These are phyloP conservation scores for Coelastrella sp. DNA, from an alignment of 139 green algal species.

Conservation along the genomic window DNA sequence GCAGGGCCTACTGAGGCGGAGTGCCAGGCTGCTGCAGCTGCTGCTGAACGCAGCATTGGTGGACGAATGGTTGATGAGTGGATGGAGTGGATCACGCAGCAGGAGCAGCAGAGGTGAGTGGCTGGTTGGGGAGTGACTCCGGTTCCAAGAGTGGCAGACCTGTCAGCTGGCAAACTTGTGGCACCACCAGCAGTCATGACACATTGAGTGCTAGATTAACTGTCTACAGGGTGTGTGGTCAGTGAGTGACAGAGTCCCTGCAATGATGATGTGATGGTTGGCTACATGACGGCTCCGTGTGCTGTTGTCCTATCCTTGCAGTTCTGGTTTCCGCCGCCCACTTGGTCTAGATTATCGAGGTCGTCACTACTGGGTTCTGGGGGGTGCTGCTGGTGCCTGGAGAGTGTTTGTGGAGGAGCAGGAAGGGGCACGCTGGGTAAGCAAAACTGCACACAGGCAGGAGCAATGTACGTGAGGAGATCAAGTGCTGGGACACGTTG, in stretches of 20 bases:
- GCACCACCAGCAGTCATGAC: background rate
- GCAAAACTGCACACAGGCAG: background rate
- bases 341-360: constrained; percentile 75
- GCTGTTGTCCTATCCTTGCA: background rate
- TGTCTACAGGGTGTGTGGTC: background rate
- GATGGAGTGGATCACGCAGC: constrained; percentile 35
- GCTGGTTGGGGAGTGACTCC: background rate
- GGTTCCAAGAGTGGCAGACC: background rate
- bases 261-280: no score
- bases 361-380: constrained; percentile 88
- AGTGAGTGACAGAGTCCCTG: no score
- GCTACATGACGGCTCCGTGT: background rate
- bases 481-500: no score
- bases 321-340: constrained; percentile 67
- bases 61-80: constrained; percentile 31
- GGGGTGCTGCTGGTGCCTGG: constrained; percentile 70
- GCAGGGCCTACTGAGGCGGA: constrained; percentile 2
- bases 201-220: no score
- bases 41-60: background rate
- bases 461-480: background rate
- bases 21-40: constrained; percentile 5
- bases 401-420: constrained; percentile 77
- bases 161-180: background rate
- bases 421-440: constrained; percentile 52
- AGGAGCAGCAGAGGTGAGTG: background rate